These are phyloP conservation scores for Eragrostis nindensis DNA, from an alignment of 176 grass and related monocot species.

Conservation along the genomic window DNA sequence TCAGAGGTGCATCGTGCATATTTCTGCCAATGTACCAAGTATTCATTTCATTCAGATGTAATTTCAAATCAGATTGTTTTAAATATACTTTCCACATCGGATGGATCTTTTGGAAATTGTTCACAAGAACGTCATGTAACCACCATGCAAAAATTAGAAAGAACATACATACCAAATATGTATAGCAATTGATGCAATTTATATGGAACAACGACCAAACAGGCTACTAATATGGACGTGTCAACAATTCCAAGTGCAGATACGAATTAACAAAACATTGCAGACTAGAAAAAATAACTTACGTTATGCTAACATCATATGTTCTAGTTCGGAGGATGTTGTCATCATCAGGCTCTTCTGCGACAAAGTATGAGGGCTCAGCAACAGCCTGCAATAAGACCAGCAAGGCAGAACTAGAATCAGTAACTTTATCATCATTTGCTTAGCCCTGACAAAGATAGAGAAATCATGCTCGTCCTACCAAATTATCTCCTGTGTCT, in stretches of 20 bases:
- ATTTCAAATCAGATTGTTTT: neutral
- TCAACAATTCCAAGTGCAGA: neutral
- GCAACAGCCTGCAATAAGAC: constrained; percentile 59
- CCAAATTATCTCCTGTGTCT: constrained; percentile 65
- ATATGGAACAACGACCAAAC: constrained; percentile 14
- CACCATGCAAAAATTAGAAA: neutral
- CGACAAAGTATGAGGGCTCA: constrained; percentile 76
- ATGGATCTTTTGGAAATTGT: neutral
- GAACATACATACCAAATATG: neutral
- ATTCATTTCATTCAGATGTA: neutral
- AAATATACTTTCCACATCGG: neutral
- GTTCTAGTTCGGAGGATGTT: constrained; percentile 95
- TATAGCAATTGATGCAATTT: neutral
- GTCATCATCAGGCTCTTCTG: constrained; percentile 88
- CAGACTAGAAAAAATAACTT: constrained; percentile 46
- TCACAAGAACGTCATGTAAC: neutral
- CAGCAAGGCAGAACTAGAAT: constrained; percentile 34
- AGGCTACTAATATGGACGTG: neutral
- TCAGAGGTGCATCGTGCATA: neutral
- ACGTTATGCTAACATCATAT: constrained; percentile 98
- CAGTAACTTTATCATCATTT: constrained; percentile 26
- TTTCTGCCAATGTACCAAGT: neutral
- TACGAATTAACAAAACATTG: constrained; percentile 9
- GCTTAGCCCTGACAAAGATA: constrained; percentile 22
- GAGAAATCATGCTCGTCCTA: constrained; percentile 44